Conservation (phyloP, 148 eudicot genomes). For the Selenicereus undatus region DNA sequence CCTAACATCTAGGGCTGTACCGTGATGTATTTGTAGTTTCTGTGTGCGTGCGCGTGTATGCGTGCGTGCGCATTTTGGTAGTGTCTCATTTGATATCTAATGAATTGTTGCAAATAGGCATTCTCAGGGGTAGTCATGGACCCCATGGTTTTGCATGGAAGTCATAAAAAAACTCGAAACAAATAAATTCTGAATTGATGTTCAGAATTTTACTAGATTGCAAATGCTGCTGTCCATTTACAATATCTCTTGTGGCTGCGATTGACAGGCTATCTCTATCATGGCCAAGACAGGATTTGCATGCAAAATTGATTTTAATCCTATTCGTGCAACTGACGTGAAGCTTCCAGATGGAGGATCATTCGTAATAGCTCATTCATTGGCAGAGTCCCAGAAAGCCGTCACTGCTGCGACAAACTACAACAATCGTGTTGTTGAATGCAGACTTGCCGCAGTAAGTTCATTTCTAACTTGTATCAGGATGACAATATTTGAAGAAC, state of each 20-base stretch:
- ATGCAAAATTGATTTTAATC: constrained; percentile 91
- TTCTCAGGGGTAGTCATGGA: background rate
- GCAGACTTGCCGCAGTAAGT: constrained; percentile 93
- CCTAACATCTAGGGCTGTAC: background rate
- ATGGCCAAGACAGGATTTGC: constrained; percentile 94
- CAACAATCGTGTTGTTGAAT: constrained; percentile 97
- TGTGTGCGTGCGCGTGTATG: background rate
- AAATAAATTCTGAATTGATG: background rate
- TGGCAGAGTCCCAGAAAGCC: constrained; percentile 96
- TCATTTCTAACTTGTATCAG: constrained; percentile 8
- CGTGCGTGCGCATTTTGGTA: too few species aligned
- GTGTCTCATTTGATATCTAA: background rate
- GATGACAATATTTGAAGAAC: background rate
- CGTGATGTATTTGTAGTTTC: background rate
- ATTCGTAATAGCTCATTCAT: constrained; percentile 90
- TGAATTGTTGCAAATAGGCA: background rate
- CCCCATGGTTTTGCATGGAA: background rate
- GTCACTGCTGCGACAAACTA: constrained; percentile 98
- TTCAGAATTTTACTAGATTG: background rate
- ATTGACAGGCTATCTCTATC: constrained; percentile 77
- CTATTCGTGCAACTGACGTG: constrained; percentile 94
- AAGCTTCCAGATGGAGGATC: constrained; percentile 94
- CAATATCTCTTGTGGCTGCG: constrained; percentile 10
- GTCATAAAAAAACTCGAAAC: background rate
- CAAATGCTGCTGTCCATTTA: background rate